Percentiles rank a stretch among this genome's conserved stretches.
phyloP scores from a whole-genome alignment of 2,329 filamentous ascomycete species.

The Calonectria hawksworthii region DNA sequence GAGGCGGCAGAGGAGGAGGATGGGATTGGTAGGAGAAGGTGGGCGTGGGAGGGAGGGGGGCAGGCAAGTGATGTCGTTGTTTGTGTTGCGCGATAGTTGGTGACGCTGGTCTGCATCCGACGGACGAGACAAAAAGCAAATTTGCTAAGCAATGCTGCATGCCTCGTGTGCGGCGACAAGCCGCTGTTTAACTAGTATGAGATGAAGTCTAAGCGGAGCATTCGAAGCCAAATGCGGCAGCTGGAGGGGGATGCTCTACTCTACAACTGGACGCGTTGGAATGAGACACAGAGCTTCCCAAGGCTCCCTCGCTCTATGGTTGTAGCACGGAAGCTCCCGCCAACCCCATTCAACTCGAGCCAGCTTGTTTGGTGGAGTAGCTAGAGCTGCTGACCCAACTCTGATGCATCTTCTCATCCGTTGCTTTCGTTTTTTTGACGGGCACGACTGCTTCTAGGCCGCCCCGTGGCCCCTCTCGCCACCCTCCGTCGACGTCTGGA shows the following conservation, averaged over 20 bases:
- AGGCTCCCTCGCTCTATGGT: neutral
- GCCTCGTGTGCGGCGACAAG: constrained; percentile 9
- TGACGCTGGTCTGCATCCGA: neutral
- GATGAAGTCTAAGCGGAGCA: constrained; percentile 5
- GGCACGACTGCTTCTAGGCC: neutral
- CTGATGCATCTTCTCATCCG: neutral
- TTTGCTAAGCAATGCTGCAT: constrained; percentile 6
- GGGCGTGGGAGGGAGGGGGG: neutral
- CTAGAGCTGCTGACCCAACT: constrained; percentile 7
- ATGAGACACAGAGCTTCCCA: constrained; percentile 22
- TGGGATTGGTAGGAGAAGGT: constrained; percentile 26
- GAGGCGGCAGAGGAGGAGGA: constrained; percentile 27
- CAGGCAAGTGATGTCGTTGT: constrained; percentile 9
- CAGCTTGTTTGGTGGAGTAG: constrained; percentile 13
- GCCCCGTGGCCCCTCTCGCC: neutral
- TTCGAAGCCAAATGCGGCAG: constrained; percentile 4
- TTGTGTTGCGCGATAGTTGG: neutral
- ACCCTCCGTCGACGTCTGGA: neutral
- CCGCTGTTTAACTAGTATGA: constrained; percentile 11
- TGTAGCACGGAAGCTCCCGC: constrained; percentile 20
- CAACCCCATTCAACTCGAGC: constrained; percentile 6
- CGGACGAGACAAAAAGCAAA: constrained; percentile 28
- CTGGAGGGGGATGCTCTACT: constrained; percentile 1
- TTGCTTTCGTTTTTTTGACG: neutral
- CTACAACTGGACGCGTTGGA: constrained; percentile 8